Evolutionary conservation across 352 stramenopile species (phyloP).

Genomic region (Blastocystis sp.): DNA sequence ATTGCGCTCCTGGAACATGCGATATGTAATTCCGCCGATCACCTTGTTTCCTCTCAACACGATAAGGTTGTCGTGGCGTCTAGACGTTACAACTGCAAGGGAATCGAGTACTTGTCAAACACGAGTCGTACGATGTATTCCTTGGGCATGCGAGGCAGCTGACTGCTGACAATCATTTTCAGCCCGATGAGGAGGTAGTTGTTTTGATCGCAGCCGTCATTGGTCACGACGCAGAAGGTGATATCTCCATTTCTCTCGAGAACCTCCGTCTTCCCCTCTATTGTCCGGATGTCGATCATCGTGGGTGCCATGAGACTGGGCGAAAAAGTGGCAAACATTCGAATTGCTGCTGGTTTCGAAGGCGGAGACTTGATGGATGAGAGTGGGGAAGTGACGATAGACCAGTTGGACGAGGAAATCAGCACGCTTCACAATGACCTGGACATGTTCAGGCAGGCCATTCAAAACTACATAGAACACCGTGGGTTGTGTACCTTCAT

Average conservation of each 20-base stretch:
- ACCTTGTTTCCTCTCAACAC: conserved; percentile 86
- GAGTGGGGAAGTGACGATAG: not conserved
- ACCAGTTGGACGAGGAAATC: conserved; percentile 31
- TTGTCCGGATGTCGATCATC: conserved; percentile 45
- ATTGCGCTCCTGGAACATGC: conserved; percentile 85
- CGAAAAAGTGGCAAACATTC: conserved; percentile 15
- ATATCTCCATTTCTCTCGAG: conserved; percentile 59
- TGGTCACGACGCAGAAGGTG: conserved; percentile 76
- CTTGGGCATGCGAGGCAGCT: conserved; percentile 86
- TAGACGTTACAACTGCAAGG: not conserved
- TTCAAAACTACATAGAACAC: conserved; percentile 27
- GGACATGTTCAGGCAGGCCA: not conserved
- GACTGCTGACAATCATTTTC: conserved; percentile 77
- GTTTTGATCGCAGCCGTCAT: conserved; percentile 82
- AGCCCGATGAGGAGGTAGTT: conserved; percentile 88
- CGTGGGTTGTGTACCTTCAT: not conserved
- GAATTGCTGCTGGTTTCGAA: not conserved
- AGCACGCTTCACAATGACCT: conserved; percentile 25
- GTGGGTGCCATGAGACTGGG: conserved; percentile 14
- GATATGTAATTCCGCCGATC: conserved; percentile 96
- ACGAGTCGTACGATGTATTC: conserved; percentile 98
- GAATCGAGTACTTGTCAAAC: conserved; percentile 85
- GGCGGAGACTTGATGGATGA: conserved; percentile 12
- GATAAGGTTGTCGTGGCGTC: conserved; percentile 84
- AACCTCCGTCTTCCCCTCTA: conserved; percentile 49